Evolutionary conservation across 1,139 yeast species (phyloP), one percentile per base, ranked within the genome.

Genomic region (Candida tetrigidarum): DNA sequence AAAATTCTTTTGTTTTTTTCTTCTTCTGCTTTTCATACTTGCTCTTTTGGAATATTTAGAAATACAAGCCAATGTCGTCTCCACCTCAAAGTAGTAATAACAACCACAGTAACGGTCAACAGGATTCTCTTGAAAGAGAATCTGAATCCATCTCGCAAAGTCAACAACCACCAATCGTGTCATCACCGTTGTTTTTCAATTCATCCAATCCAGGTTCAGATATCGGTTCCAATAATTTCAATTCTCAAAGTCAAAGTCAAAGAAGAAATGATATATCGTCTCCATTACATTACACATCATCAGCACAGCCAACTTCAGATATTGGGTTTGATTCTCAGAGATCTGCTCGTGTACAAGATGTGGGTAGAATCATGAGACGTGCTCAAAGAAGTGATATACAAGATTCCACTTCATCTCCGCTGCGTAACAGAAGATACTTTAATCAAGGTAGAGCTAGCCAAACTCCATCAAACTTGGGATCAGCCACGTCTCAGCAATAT

Each of bases 141-240:
- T 58, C 74, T 3, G 67, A 66, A 45, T 61, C 74, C 2, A 62
- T 58, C 41, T 58, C 69, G 10, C 78, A 70, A 55, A 57, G 71
- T 10, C 76, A 71, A 51, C 67, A 63, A 39, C 57, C 62, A 15
- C 57, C 66, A n/a, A 73, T 65, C n/a, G 81, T 74, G 7, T 81
- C 88, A 10, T 84, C 90, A 19, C 90, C 90, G 26, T 72, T 84
- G 48, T 83, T 84, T 58, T 77, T 83, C 58, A 77, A 81, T 23
- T 74, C 70, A n/a, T 76, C 80, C 18, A 72, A 74, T 47, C 73
- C 76, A 2, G 63, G 67, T 41, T 72, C 78, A 10, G 78, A 74
- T 47, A 54, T 50, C 26, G 46, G 41, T 32, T 15, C 41, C 52
- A 57, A 18, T 51, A 50, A 29, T 56, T 62, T 8, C 56, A 59